These are phyloP conservation scores for Torulaspora gathmanii DNA, from an alignment of 805 yeast genomes.

Conservation along the genomic window DNA sequence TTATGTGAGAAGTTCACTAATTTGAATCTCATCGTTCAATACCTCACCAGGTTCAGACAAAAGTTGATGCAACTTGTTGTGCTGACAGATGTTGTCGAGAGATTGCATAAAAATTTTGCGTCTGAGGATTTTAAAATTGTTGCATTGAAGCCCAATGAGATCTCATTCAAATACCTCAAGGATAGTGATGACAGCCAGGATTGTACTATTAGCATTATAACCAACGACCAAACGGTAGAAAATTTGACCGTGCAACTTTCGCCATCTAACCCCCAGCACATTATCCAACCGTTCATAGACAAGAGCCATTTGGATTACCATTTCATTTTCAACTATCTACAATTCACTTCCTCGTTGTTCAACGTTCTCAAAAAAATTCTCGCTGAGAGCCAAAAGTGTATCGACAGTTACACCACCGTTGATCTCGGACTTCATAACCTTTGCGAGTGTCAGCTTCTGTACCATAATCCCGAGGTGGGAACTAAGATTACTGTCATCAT, in stretches of 20 bases:
- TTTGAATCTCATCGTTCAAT: conserved; percentile 26
- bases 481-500: conserved; percentile 28
- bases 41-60: conserved; percentile 29
- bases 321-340: conserved; percentile 35
- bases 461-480: conserved; percentile 26
- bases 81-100: conserved; percentile 35
- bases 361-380: conserved; percentile 20
- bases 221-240: conserved; percentile 29
- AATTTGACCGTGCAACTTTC: conserved; percentile 31
- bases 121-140: conserved; percentile 33
- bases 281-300: conserved; percentile 33
- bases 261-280: conserved; percentile 34
- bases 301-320: conserved; percentile 30
- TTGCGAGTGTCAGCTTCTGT: conserved; percentile 31
- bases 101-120: conserved; percentile 32
- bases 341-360: conserved; percentile 34
- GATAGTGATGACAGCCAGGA: conserved; percentile 27
- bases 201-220: conserved; percentile 32
- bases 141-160: conserved; percentile 33
- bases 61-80: conserved; percentile 34
- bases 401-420: conserved; percentile 19
- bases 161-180: conserved; percentile 34
- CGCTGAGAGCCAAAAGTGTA: conserved; percentile 11
- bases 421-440: conserved; percentile 29
- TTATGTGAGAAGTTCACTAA: conserved; percentile 27